Conservation (phyloP, 2,329 filamentous ascomycete species). For the Proliferodiscus dingleyae region DNA sequence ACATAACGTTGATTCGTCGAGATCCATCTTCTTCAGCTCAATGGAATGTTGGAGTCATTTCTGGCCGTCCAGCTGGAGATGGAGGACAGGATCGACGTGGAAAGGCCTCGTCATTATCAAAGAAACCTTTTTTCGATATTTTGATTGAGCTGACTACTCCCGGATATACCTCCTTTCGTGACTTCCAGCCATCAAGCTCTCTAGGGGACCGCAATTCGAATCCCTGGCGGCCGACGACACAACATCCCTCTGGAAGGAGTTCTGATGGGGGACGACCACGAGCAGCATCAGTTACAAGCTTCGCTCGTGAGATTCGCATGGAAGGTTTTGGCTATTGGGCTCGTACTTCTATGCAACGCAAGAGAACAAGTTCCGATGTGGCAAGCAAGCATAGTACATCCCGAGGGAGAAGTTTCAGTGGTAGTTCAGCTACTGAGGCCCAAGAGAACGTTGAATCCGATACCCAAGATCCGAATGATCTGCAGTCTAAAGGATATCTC, state of each 20-base stretch:
- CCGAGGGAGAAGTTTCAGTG: constrained; percentile 17
- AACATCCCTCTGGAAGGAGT: neutral
- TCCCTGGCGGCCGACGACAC: neutral
- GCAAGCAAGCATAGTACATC: constrained; percentile 10
- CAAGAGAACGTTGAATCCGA: neutral
- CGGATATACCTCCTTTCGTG: constrained; percentile 30
- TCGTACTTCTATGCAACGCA: constrained; percentile 24
- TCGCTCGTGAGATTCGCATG: constrained; percentile 55
- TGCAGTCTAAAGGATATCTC: constrained; percentile 54
- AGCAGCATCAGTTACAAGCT: constrained; percentile 23
- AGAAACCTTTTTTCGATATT: constrained; percentile 36
- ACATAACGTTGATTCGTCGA: constrained; percentile 60
- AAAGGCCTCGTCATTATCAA: constrained; percentile 23
- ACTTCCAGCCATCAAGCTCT: constrained; percentile 6
- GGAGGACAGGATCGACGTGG: constrained; percentile 24
- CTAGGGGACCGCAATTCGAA: constrained; percentile 3
- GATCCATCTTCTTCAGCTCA: constrained; percentile 64
- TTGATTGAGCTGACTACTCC: constrained; percentile 30
- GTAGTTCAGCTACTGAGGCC: constrained; percentile 8
- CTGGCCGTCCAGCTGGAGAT: constrained; percentile 24
- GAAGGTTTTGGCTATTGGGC: constrained; percentile 28
- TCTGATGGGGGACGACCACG: constrained; percentile 1
- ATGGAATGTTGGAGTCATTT: constrained; percentile 70
- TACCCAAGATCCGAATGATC: constrained; percentile 9
- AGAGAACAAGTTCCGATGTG: constrained; percentile 23